Evolutionary conservation across 371 early-diverging fungal genomes (phyloP).

Genomic region (Cokeromyces recurvatus): DNA sequence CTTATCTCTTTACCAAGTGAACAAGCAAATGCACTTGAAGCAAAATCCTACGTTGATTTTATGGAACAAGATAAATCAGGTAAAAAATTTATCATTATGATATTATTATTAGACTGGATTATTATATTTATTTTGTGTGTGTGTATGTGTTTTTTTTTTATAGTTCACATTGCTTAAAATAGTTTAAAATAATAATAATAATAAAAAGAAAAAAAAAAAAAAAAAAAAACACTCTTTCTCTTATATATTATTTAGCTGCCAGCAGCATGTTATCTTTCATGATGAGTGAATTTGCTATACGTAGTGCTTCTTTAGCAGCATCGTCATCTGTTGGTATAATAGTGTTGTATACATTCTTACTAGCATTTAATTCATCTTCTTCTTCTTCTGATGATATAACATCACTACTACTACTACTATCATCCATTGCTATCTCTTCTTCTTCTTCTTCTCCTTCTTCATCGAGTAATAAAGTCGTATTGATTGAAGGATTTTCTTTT

Average conservation of each 20-base stretch:
- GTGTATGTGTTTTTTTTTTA: too few relatives aligned
- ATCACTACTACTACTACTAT: neutral
- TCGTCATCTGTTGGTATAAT: conserved; percentile 10
- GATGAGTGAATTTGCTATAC: conserved; percentile 22
- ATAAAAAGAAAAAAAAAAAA: too few relatives aligned
- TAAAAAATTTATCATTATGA: neutral
- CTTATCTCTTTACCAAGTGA: conserved; percentile 13
- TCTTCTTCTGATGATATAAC: neutral
- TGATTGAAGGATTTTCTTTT: neutral
- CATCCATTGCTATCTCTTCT: neutral
- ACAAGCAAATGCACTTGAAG: conserved; percentile 4
- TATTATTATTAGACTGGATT: too few relatives aligned
- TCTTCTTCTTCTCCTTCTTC: neutral
- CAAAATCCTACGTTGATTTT: conserved; percentile 22
- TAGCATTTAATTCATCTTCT: neutral
- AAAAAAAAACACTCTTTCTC: too few relatives aligned
- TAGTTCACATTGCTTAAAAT: too few relatives aligned
- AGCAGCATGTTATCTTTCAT: conserved; percentile 7
- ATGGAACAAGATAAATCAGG: conserved; percentile 24
- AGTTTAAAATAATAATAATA: too few relatives aligned
- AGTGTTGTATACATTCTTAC: neutral
- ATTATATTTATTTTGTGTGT: too few relatives aligned
- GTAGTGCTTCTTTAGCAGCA: conserved; percentile 23
- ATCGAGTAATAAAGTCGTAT: neutral
- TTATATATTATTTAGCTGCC: too few relatives aligned